Conservation (phyloP, 805 yeast species). For the Torulaspora maleeae region DNA sequence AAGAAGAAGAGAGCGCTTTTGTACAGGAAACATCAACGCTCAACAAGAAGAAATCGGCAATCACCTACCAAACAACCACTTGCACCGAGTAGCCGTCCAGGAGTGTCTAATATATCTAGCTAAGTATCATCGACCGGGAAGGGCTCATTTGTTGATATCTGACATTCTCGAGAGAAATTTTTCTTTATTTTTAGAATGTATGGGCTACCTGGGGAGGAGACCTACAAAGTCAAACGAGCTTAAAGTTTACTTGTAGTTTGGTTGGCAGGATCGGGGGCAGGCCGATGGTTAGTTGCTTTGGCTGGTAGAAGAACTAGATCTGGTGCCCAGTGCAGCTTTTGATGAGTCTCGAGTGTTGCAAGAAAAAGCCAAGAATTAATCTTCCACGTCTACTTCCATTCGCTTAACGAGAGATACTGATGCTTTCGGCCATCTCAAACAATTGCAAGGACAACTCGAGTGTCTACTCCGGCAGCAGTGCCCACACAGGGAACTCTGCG, state of each 20-base stretch:
- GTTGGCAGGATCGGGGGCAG: not conserved
- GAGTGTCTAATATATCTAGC: no score
- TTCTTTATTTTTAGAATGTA: slow-evolving; percentile 2
- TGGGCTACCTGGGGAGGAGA: not conserved
- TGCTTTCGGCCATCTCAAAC: slow-evolving; percentile 8
- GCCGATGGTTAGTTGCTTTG: not conserved
- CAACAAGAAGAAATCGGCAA: slow-evolving; percentile 1
- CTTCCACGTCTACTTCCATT: not conserved
- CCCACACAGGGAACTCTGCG: slow-evolving; percentile 1
- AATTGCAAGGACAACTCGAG: slow-evolving; percentile 11
- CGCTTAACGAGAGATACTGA: slow-evolving; percentile 1
- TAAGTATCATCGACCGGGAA: no score
- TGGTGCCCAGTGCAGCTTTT: not conserved
- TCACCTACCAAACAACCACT: slow-evolving; percentile 1
- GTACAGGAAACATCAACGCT: not conserved
- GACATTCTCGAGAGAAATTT: slow-evolving; percentile 8
- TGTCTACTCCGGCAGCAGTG: slow-evolving; percentile 13
- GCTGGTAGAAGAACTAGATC: not conserved
- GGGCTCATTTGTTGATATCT: not conserved
- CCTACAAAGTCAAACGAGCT: not conserved
- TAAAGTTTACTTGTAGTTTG: not conserved
- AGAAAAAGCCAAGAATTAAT: no score
- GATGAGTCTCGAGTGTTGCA: not conserved
- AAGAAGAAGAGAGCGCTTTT: not conserved
- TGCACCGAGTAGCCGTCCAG: not conserved